A percentile compares a stretch with the other conserved stretches of the same genome.
Conservation (phyloP, 2,329 filamentous ascomycete species). For the Alternaria sp. region DNA sequence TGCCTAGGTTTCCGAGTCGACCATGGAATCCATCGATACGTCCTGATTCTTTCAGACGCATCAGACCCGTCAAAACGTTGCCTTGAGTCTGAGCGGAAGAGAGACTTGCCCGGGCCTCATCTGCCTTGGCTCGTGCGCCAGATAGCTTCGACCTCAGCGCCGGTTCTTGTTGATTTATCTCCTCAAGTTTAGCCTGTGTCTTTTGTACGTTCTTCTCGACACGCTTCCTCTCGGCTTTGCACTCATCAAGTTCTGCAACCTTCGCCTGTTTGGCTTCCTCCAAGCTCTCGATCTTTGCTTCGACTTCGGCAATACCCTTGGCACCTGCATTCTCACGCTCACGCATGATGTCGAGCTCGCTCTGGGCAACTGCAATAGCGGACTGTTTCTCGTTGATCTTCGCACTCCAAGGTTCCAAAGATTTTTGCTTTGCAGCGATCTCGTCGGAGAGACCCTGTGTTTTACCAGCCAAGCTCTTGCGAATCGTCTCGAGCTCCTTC, state of each 20-base stretch:
- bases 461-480: conserved; percentile 90
- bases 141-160: conserved; percentile 84
- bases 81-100: conserved; percentile 90
- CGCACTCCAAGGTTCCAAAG: conserved; percentile 93
- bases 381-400: conserved; percentile 98
- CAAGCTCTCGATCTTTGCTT: conserved; percentile 77
- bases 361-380: conserved; percentile 90
- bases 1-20: conserved; percentile 88
- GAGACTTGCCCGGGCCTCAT: conserved; percentile 90
- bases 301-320: conserved; percentile 80
- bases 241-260: conserved; percentile 74
- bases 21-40: conserved; percentile 98
- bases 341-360: conserved; percentile 87
- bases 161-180: conserved; percentile 78
- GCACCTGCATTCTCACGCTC: conserved; percentile 90
- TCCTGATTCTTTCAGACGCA: conserved; percentile 94
- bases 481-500: conserved; percentile 78
- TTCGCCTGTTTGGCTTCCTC: conserved; percentile 75
- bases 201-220: conserved; percentile 77
- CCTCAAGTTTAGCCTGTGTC: conserved; percentile 73
- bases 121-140: conserved; percentile 88
- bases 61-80: conserved; percentile 87
- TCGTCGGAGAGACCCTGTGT: conserved; percentile 93
- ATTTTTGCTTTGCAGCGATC: conserved; percentile 90
- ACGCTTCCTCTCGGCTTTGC: conserved; percentile 72